Conservation (phyloP, 176 grass and related monocot genomes). For the Oryza glumipatula region DNA sequence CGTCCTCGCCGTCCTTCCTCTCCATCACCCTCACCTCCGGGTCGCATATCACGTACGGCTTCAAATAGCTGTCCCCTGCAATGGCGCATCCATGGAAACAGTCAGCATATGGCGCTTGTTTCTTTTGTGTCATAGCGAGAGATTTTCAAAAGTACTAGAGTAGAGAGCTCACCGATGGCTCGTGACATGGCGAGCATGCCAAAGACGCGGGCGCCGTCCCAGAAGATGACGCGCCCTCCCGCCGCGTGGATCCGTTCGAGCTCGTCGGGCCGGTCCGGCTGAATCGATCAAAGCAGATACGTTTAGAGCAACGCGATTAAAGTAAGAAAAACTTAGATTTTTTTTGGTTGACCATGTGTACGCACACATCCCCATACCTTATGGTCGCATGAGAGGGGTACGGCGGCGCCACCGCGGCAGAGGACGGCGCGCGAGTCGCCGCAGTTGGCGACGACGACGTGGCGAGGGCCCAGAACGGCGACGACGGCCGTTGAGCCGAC, state of each 20-base stretch:
- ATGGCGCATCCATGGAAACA: neutral
- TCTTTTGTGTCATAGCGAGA: neutral
- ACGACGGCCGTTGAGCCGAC: constrained; percentile 91
- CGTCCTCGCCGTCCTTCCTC: constrained; percentile 69
- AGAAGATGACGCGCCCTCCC: constrained; percentile 88
- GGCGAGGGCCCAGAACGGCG: constrained; percentile 61
- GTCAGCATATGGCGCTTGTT: neutral
- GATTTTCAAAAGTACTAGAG: neutral
- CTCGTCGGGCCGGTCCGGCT: constrained; percentile 92
- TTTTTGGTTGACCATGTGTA: neutral
- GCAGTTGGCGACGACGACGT: constrained; percentile 77
- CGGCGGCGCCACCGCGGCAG: constrained; percentile 56
- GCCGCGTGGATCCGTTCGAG: constrained; percentile 69
- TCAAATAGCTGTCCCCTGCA: constrained; percentile 82
- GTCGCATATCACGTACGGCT: constrained; percentile 80
- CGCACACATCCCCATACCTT: constrained; percentile 66
- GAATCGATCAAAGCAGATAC: constrained; percentile 4
- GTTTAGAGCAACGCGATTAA: neutral
- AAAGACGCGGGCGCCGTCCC: constrained; percentile 85
- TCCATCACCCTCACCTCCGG: constrained; percentile 83
- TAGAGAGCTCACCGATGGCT: constrained; percentile 55
- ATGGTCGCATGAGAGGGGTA: constrained; percentile 83
- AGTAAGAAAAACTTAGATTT: neutral
- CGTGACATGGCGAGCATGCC: constrained; percentile 95
- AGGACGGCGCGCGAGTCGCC: constrained; percentile 91